These are phyloP conservation scores for Chalciporus piperatus DNA, from an alignment of 768 basidiomycete species.

Conservation along the genomic window DNA sequence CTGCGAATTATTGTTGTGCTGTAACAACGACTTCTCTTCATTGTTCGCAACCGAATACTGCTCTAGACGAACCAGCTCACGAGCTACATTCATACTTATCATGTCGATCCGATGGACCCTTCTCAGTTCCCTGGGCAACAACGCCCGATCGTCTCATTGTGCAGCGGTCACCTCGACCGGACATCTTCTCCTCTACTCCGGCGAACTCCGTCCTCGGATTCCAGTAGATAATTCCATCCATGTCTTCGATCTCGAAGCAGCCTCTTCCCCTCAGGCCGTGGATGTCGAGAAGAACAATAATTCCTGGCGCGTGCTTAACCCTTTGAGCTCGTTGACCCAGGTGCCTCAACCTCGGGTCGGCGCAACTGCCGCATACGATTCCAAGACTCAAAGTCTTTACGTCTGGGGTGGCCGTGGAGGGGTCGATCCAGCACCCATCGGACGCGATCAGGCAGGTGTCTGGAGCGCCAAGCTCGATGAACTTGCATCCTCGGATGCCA, in stretches of 20 bases:
- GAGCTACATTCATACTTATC: neutral
- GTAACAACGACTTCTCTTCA: no score
- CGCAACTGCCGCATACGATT: constrained; percentile 21
- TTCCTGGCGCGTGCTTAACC: constrained; percentile 19
- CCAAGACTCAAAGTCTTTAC: constrained; percentile 27
- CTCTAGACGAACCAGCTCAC: constrained; percentile 1
- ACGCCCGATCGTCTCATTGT: constrained; percentile 43
- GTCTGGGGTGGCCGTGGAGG: constrained; percentile 49
- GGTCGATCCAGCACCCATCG: constrained; percentile 36
- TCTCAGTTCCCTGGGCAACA: constrained; percentile 15
- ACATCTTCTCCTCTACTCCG: constrained; percentile 38
- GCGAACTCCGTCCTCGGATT: constrained; percentile 41
- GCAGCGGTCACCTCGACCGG: constrained; percentile 29
- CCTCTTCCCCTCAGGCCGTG: neutral
- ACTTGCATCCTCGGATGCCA: neutral
- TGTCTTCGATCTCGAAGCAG: constrained; percentile 18
- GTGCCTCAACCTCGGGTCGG: constrained; percentile 22
- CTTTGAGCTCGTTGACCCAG: constrained; percentile 16
- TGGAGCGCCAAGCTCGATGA: constrained; percentile 24
- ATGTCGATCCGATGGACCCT: constrained; percentile 32
- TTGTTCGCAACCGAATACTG: no score
- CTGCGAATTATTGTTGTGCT: no score
- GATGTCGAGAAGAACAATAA: constrained; percentile 3
- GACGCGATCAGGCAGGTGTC: constrained; percentile 25
- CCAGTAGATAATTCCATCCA: constrained; percentile 39